Evolutionary conservation across 805 yeast species (phyloP).

Genomic region (Candida suzukii): DNA sequence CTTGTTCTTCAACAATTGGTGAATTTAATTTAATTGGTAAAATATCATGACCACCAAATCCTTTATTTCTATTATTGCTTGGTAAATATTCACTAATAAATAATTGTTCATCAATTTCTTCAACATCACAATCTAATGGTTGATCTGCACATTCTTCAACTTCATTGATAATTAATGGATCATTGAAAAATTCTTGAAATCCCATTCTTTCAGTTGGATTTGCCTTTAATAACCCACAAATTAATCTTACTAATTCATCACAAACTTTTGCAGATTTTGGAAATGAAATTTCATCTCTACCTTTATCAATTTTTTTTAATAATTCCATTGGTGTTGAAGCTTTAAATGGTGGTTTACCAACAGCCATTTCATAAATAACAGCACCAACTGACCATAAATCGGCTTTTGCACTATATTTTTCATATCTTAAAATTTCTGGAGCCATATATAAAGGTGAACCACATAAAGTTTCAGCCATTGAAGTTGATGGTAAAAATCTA

Average conservation of each 20-base stretch:
- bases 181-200: constrained; percentile 79
- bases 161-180: constrained; percentile 55
- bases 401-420: constrained; percentile 94
- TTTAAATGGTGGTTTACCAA: constrained; percentile 93
- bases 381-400: constrained; percentile 99
- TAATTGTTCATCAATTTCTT: constrained; percentile 67
- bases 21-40: constrained; percentile 1
- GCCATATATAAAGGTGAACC: constrained; percentile 99
- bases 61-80: constrained; percentile 8
- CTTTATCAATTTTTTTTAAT: constrained; percentile 74
- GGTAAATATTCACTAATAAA: constrained; percentile 74
- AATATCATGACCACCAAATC: constrained; percentile 1
- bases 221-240: constrained; percentile 69
- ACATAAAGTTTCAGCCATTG: constrained; percentile 94
- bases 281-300: constrained; percentile 71
- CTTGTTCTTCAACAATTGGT: constrained; percentile 9
- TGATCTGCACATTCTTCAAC: constrained; percentile 44
- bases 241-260: constrained; percentile 58
- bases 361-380: constrained; percentile 89
- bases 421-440: constrained; percentile 90
- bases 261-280: constrained; percentile 64
- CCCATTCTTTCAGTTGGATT: constrained; percentile 86
- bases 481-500: constrained; percentile 83
- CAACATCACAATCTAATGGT: constrained; percentile 47
- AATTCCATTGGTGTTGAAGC: constrained; percentile 92